Evolutionary conservation across 2,329 filamentous ascomycete species (phyloP).

Genomic region (Penicillium sp.): DNA sequence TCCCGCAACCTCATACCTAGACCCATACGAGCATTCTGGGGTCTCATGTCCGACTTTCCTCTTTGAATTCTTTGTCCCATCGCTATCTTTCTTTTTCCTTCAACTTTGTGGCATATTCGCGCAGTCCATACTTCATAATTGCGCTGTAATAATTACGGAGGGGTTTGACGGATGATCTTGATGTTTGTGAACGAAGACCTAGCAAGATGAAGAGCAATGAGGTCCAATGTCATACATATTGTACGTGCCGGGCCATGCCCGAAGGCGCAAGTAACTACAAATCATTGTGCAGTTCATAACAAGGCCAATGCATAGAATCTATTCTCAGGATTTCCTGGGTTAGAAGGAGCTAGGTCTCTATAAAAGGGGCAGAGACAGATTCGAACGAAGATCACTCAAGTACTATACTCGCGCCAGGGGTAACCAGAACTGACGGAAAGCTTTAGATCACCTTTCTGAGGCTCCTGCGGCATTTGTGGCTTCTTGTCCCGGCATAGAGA

Average conservation of each 20-base stretch:
- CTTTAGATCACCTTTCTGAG: too few relatives aligned
- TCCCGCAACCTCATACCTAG: not conserved
- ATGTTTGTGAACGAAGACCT: conserved; percentile 14
- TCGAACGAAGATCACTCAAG: too few relatives aligned
- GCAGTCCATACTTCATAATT: conserved; percentile 22
- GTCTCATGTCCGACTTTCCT: conserved; percentile 9
- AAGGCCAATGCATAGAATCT: too few relatives aligned
- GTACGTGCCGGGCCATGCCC: conserved; percentile 1
- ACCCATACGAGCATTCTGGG: conserved; percentile 12
- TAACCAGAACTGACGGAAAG: too few relatives aligned
- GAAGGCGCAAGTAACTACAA: too few relatives aligned
- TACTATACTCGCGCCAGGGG: too few relatives aligned
- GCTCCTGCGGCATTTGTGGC: too few relatives aligned
- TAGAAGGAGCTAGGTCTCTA: too few relatives aligned
- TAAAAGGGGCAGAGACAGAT: too few relatives aligned
- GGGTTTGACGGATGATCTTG: conserved; percentile 10
- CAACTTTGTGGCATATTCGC: conserved; percentile 21
- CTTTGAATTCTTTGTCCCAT: conserved; percentile 8
- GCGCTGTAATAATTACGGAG: conserved; percentile 19
- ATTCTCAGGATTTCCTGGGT: too few relatives aligned
- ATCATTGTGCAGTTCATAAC: too few relatives aligned
- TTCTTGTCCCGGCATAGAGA: too few relatives aligned
- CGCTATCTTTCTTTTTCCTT: conserved; percentile 10
- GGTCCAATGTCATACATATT: conserved; percentile 32
- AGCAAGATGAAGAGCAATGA: conserved; percentile 27